Evolutionary conservation across 495 filamentous ascomycete species (phyloP), one percentile per base, ranked within the genome.

Genomic region (Staphylotrichum tortipilum): DNA sequence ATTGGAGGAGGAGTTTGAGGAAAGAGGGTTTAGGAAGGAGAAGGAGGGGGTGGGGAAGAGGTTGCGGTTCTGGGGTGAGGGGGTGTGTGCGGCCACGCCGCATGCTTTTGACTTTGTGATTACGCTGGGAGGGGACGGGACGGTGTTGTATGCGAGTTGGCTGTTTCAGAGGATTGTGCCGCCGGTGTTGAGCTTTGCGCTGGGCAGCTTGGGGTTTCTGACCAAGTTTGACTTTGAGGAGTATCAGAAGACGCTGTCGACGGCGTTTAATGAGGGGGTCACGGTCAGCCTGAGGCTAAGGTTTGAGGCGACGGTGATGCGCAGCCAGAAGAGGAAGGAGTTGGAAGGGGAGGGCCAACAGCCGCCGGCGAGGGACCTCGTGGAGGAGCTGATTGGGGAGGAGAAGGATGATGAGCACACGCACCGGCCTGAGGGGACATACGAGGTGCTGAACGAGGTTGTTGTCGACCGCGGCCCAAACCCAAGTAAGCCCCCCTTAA

Each of bases 111-210:
- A 98, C 66, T 89, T 98, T 59, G 83, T 92, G 14, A 73, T 98
- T 29, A 94, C 91, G 0, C 81, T 98, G 3, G 92, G 92, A n/a
- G 92, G 92, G 9, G 92, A 98, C 61, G 92, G 92, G 12, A 98
- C 92, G 0, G 91, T 98, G 26, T 72, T 98, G 26, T 97, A 94
- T 61, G 87, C 92, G 0, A 89, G 83, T 58, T 98, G 94, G 91
- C 73, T 98, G 26, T 98, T 98, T 64, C 92, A 98, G 73, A 75
- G 88, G n/a, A 83, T 97, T 46, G 91, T 97, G 0, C 92, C 92
- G 5, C 92, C 94, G 0, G 87, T 96, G 6, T 70, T 98, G 18
- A 89, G 88, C 41, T 97, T 98, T 67, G 78, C 89, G 19, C 68
- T 97, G 24, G 92, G 92, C 3, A 95, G 90, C 17, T 69, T 98